These are phyloP conservation scores for Phytopythium montanum DNA, from an alignment of 352 stramenopile genomes.

Conservation along the genomic window DNA sequence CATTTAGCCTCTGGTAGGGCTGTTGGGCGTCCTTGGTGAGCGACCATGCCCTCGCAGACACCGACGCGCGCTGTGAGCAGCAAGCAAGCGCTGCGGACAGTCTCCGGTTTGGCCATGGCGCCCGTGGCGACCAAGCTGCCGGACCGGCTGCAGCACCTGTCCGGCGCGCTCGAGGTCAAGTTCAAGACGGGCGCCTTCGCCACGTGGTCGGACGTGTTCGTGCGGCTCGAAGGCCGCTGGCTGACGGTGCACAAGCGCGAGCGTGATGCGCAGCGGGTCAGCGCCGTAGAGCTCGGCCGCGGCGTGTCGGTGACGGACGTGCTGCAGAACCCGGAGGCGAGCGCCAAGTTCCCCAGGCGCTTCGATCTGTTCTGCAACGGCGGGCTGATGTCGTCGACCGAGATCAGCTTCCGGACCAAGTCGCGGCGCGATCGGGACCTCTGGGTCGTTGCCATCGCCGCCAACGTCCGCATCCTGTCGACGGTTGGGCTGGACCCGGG, in stretches of 20 bases:
- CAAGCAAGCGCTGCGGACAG: neutral
- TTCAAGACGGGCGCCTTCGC: slow-evolving; percentile 66
- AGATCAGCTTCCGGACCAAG: slow-evolving; percentile 75
- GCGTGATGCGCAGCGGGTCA: slow-evolving; percentile 46
- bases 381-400: slow-evolving; percentile 59
- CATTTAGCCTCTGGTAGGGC: neutral
- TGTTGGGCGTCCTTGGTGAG: neutral
- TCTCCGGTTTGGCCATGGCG: neutral
- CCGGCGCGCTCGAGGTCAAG: slow-evolving; percentile 60
- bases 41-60: neutral
- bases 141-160: slow-evolving; percentile 43
- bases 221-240: slow-evolving; percentile 64
- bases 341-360: slow-evolving; percentile 67
- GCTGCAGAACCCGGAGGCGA: slow-evolving; percentile 44
- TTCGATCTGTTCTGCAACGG: slow-evolving; percentile 74
- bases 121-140: slow-evolving; percentile 15
- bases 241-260: slow-evolving; percentile 70
- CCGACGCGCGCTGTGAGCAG: neutral
- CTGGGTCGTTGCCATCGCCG: slow-evolving; percentile 64
- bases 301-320: slow-evolving; percentile 65
- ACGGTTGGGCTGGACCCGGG: slow-evolving; percentile 37
- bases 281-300: slow-evolving; percentile 64
- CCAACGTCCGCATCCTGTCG: slow-evolving; percentile 60
- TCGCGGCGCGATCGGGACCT: slow-evolving; percentile 74
- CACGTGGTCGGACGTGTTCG: slow-evolving; percentile 62